Evolutionary conservation across 148 eudicot species (phyloP).

Genomic region (Polygonum aviculare): DNA sequence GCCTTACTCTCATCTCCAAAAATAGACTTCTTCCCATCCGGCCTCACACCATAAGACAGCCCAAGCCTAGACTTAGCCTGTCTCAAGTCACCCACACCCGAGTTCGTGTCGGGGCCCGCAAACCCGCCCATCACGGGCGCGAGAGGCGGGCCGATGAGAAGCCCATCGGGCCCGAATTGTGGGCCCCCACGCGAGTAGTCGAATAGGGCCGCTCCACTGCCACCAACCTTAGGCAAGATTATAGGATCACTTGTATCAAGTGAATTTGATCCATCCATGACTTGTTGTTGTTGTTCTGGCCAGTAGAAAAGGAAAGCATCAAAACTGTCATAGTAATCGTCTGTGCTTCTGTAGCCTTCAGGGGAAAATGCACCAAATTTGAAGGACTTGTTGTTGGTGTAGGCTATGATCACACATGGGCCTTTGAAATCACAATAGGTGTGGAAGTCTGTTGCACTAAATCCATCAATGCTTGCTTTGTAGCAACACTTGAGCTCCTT

Average conservation of each 20-base stretch:
- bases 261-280: not conserved
- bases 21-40: conserved; percentile 72
- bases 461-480: conserved; percentile 77
- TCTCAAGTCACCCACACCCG: conserved; percentile 74
- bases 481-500: conserved; percentile 88
- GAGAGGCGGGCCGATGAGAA: conserved; percentile 75
- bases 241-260: conserved; percentile 19
- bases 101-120: conserved; percentile 67
- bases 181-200: conserved; percentile 88
- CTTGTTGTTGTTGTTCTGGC: conserved; percentile 28
- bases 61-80: conserved; percentile 87
- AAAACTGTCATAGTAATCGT: conserved; percentile 76
- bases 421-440: conserved; percentile 82
- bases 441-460: conserved; percentile 78
- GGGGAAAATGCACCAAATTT: conserved; percentile 93
- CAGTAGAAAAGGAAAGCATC: conserved; percentile 90
- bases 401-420: conserved; percentile 83
- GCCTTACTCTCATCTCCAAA: conserved; percentile 70
- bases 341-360: conserved; percentile 92
- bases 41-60: conserved; percentile 70
- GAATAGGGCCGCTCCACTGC: conserved; percentile 80
- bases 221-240: conserved; percentile 74
- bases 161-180: conserved; percentile 78
- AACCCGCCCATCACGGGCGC: conserved; percentile 76
- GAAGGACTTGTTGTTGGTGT: conserved; percentile 53